These are phyloP conservation scores for Thalia dealbata DNA, from an alignment of 176 grass and related monocot genomes.

Conservation along the genomic window DNA sequence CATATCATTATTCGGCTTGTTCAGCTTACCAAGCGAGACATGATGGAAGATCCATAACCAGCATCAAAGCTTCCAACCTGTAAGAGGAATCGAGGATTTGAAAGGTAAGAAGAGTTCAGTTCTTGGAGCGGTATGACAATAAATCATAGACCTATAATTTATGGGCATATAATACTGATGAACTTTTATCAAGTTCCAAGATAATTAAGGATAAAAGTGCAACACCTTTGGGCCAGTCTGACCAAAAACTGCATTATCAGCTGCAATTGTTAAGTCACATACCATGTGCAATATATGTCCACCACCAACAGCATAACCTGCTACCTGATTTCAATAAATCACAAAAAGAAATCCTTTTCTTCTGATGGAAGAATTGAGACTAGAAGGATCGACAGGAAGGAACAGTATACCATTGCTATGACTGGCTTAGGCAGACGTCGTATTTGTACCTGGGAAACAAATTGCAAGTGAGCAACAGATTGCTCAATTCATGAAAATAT, in stretches of 20 bases:
- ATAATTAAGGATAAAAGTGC: not conserved
- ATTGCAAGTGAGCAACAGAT: not conserved
- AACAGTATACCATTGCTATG: constrained; percentile 62
- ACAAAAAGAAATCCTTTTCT: not conserved
- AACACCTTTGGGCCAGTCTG: constrained; percentile 84
- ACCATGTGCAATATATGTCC: constrained; percentile 94
- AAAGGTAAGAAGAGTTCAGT: not conserved
- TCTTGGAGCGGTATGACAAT: not conserved
- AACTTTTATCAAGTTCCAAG: not conserved
- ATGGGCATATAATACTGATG: not conserved
- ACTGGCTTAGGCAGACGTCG: constrained; percentile 84
- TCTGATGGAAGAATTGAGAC: not conserved
- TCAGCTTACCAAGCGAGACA: constrained; percentile 75
- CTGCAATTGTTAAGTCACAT: constrained; percentile 77
- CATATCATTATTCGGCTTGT: not conserved
- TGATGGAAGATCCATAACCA: constrained; percentile 91
- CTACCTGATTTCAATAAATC: constrained; percentile 41
- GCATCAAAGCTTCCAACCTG: constrained; percentile 96
- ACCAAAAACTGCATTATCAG: constrained; percentile 84
- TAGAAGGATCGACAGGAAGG: not conserved
- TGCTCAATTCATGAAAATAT: not conserved
- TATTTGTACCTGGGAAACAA: constrained; percentile 64
- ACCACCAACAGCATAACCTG: constrained; percentile 81
- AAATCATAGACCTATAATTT: no score
- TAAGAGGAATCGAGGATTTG: not conserved